Evolutionary conservation across 2,329 filamentous ascomycete genomes (phyloP).

Genomic region (Xylaria sp.): DNA sequence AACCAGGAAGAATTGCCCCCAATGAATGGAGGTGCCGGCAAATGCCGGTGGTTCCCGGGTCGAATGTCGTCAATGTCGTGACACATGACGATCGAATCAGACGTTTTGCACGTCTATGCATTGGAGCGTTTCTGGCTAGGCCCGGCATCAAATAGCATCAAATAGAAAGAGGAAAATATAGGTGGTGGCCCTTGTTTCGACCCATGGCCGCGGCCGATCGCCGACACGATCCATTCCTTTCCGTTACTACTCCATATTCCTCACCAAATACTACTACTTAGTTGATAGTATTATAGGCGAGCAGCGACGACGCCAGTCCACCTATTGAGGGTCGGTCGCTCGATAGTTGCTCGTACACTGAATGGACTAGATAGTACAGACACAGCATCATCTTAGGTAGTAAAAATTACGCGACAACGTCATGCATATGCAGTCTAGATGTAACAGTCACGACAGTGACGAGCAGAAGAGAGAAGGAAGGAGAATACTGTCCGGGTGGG

Average conservation of each 20-base stretch:
- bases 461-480: background rate
- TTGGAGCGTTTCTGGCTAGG: constrained; percentile 15
- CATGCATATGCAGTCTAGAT: constrained; percentile 20
- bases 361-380: background rate
- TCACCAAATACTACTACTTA: background rate
- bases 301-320: background rate
- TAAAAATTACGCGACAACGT: constrained; percentile 24
- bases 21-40: constrained; percentile 22
- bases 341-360: no score
- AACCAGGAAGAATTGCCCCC: constrained; percentile 10
- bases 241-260: background rate
- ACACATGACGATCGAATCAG: constrained; percentile 36
- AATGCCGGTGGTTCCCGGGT: constrained; percentile 28
- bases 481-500: constrained; percentile 24
- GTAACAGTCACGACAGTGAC: constrained; percentile 3
- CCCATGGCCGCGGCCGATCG: constrained; percentile 21
- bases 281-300: background rate
- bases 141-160: background rate
- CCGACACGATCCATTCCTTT: constrained; percentile 5
- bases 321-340: no score
- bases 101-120: constrained; percentile 20
- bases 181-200: background rate
- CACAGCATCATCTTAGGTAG: constrained; percentile 3
- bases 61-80: constrained; percentile 32
- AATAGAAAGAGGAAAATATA: background rate